A percentile compares a stretch with the other conserved stretches of the same genome.
These are phyloP conservation scores for Sclerotiophoma versabilis DNA, from an alignment of 2,329 filamentous ascomycete species.

Conservation along the genomic window DNA sequence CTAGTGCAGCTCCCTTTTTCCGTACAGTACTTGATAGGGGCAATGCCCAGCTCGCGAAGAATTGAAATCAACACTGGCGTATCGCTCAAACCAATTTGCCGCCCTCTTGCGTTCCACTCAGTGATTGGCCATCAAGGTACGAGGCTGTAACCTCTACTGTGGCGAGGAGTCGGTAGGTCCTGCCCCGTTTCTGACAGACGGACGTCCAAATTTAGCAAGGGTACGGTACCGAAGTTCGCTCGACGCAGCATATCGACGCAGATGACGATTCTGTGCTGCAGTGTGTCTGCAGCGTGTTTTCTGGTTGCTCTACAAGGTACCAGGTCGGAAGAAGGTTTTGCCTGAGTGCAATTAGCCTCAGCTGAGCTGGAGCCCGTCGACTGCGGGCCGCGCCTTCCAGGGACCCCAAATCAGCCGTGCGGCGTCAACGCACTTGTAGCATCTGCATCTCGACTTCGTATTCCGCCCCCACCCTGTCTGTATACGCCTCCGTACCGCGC, in stretches of 20 bases:
- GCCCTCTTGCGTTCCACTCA: constrained; percentile 2
- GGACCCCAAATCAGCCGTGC: constrained; percentile 37
- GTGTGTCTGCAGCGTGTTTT: constrained; percentile 19
- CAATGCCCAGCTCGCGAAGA: constrained; percentile 27
- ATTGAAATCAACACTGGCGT: constrained; percentile 36
- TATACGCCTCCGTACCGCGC: constrained; percentile 42
- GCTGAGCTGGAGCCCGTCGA: constrained; percentile 27
- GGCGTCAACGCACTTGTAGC: constrained; percentile 36
- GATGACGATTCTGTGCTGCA: constrained; percentile 10
- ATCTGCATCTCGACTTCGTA: constrained; percentile 32
- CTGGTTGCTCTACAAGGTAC: constrained; percentile 22
- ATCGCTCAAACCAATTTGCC: constrained; percentile 25
- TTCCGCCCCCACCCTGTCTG: constrained; percentile 42
- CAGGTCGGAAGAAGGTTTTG: constrained; percentile 23
- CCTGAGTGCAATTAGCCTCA: constrained; percentile 17
- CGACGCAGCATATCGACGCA: constrained; percentile 25
- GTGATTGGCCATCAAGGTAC: constrained; percentile 14
- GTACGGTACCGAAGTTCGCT: constrained; percentile 7
- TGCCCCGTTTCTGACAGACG: constrained; percentile 18
- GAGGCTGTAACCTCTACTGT: constrained; percentile 15
- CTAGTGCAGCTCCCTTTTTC: constrained; percentile 45
- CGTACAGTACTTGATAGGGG: constrained; percentile 41
- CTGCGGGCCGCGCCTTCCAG: constrained; percentile 36
- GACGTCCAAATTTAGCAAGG: constrained; percentile 30
- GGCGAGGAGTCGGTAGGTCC: constrained; percentile 20